phyloP scores from a whole-genome alignment of 805 yeast species.

The Ogataea pilisensis region DNA sequence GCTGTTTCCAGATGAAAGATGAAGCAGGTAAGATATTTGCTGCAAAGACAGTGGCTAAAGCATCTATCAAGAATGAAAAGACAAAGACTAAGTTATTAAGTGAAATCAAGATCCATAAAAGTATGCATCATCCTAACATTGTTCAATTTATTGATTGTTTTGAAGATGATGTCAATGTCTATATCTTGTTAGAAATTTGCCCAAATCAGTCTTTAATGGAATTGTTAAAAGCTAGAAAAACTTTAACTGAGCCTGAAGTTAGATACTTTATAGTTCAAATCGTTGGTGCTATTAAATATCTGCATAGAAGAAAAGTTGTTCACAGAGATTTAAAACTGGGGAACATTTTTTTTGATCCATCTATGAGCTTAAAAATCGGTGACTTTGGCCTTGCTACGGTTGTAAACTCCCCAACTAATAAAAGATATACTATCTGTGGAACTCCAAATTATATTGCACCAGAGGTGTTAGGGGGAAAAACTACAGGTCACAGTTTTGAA shows the following conservation, averaged over 20 bases:
- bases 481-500: conserved; percentile 86
- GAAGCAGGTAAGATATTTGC: conserved; percentile 84
- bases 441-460: conserved; percentile 99
- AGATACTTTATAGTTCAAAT: conserved; percentile 87
- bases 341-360: conserved; percentile 88
- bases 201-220: conserved; percentile 95
- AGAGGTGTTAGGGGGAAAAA: conserved; percentile 87
- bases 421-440: conserved; percentile 94
- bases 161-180: conserved; percentile 93
- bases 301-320: conserved; percentile 87
- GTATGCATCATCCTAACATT: conserved; percentile 82
- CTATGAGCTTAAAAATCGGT: conserved; percentile 93
- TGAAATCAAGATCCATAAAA: conserved; percentile 92
- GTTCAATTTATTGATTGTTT: conserved; percentile 95
- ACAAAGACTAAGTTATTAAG: conserved; percentile 82
- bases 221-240: conserved; percentile 74
- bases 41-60: conserved; percentile 97
- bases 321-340: conserved; percentile 97
- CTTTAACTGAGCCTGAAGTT: conserved; percentile 88
- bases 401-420: conserved; percentile 60
- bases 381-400: conserved; percentile 98
- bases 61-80: conserved; percentile 85
- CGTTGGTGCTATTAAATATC: conserved; percentile 88
- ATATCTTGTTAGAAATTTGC: conserved; percentile 89
- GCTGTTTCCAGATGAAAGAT: conserved; percentile 96